These are phyloP conservation scores for Cryphonectria carpinicola DNA, from an alignment of 2,329 filamentous ascomycete species.

Conservation along the genomic window DNA sequence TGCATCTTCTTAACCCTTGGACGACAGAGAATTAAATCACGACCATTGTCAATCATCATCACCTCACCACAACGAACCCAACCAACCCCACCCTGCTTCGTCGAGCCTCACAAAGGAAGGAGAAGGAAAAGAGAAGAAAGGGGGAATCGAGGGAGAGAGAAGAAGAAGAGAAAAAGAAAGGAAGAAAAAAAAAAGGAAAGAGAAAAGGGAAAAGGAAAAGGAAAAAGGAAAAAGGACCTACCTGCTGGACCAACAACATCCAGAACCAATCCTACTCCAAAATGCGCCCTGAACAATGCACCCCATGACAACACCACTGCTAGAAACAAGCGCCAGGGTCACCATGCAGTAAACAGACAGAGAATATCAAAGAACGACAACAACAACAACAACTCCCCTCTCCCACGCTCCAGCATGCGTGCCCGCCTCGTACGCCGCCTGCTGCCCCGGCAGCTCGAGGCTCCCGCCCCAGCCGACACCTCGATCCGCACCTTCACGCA, in stretches of 20 bases:
- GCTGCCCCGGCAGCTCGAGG: constrained; percentile 31
- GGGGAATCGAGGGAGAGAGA: neutral
- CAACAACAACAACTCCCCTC: neutral
- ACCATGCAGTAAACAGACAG: neutral
- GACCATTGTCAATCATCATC: neutral
- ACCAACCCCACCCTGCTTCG: neutral
- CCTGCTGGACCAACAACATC: neutral
- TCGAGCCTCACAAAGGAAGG: neutral
- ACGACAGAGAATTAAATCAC: neutral
- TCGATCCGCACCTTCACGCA: constrained; percentile 59
- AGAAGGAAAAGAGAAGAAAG: neutral
- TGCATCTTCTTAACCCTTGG: neutral
- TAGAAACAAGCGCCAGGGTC: neutral
- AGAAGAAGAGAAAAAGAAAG: neutral
- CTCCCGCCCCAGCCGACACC: constrained; percentile 25
- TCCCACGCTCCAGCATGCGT: constrained; percentile 39
- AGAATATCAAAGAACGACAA: neutral
- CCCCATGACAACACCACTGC: neutral
- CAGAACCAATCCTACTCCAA: neutral
- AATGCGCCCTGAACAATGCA: neutral
- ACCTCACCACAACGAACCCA: neutral
- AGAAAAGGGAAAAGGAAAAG: too few species aligned
- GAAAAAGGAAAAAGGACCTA: neutral
- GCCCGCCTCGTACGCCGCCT: constrained; percentile 44
- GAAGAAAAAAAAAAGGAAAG: neutral